Evolutionary conservation across 768 basidiomycete genomes (phyloP).

Genomic region (Russula foetens): DNA sequence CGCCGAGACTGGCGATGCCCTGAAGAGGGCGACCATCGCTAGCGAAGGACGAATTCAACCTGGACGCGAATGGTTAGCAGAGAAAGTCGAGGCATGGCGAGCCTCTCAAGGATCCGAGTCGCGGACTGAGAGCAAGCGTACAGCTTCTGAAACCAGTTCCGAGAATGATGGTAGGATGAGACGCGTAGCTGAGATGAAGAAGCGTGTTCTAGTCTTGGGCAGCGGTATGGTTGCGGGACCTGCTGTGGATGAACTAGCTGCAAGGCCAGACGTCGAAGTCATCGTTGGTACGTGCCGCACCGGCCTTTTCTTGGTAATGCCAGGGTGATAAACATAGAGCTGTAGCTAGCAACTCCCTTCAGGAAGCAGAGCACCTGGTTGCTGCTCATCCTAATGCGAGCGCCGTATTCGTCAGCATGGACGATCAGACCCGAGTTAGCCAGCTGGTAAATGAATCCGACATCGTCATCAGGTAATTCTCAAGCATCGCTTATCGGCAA

Average conservation of each 20-base stretch:
- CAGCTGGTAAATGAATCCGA: constrained; percentile 57
- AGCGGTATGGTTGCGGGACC: constrained; percentile 96
- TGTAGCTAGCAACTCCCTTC: constrained; percentile 63
- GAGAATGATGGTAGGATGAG: not conserved
- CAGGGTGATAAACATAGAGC: not conserved
- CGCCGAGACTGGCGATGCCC: constrained; percentile 32
- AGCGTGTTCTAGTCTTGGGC: constrained; percentile 73
- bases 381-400: constrained; percentile 41
- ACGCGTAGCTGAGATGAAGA: constrained; percentile 31
- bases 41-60: constrained; percentile 44
- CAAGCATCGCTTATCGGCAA: not conserved
- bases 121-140: not conserved
- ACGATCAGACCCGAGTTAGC: constrained; percentile 37
- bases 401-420: constrained; percentile 53
- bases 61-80: constrained; percentile 51
- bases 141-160: not conserved
- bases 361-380: constrained; percentile 47
- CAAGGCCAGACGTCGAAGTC: constrained; percentile 54
- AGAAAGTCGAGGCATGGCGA: constrained; percentile 40
- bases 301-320: not conserved
- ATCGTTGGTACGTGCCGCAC: constrained; percentile 58
- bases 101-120: not conserved
- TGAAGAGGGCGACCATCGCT: constrained; percentile 70
- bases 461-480: constrained; percentile 69
- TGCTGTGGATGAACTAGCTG: constrained; percentile 66